These are phyloP conservation scores for Hypomontagnella submonticulosa DNA, from an alignment of 495 filamentous ascomycete species.

Conservation along the genomic window DNA sequence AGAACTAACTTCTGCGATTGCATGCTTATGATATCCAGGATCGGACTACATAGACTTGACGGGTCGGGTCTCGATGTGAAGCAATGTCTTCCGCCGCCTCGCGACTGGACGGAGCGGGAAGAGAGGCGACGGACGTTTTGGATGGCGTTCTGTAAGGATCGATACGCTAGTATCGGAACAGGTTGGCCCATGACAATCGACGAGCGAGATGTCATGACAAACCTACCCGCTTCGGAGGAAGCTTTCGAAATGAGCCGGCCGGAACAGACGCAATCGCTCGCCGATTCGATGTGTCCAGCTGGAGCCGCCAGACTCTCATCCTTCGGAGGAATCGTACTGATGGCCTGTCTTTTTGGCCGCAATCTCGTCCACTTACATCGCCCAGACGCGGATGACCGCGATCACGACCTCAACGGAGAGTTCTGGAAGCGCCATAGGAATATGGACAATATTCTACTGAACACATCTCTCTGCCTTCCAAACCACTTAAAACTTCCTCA, in stretches of 20 bases:
- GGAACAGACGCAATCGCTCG: conserved; percentile 73
- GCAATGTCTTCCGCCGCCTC: conserved; percentile 83
- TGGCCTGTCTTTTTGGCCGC: conserved; percentile 91
- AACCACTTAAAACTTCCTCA: conserved; percentile 82
- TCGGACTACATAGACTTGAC: conserved; percentile 91
- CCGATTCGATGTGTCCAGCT: conserved; percentile 75
- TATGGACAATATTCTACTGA: conserved; percentile 90
- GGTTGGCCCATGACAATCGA: conserved; percentile 97
- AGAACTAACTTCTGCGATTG: not conserved
- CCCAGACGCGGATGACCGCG: conserved; percentile 81
- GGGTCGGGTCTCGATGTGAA: conserved; percentile 90
- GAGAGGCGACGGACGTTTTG: conserved; percentile 93
- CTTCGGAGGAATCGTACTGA: conserved; percentile 82
- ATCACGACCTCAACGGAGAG: conserved; percentile 89
- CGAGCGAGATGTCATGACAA: conserved; percentile 89
- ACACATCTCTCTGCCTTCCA: conserved; percentile 85
- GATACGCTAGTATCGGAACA: conserved; percentile 96
- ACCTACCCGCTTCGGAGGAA: conserved; percentile 85
- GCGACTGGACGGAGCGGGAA: conserved; percentile 93
- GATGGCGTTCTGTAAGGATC: conserved; percentile 89
- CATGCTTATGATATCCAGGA: conserved; percentile 55
- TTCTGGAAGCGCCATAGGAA: conserved; percentile 95
- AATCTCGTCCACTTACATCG: conserved; percentile 95
- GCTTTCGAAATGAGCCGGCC: conserved; percentile 85
- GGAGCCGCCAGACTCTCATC: conserved; percentile 78